Percentiles rank a stretch among this genome's conserved stretches.
phyloP scores from a whole-genome alignment of 805 yeast genomes.

The Lachancea kluyveri region DNA sequence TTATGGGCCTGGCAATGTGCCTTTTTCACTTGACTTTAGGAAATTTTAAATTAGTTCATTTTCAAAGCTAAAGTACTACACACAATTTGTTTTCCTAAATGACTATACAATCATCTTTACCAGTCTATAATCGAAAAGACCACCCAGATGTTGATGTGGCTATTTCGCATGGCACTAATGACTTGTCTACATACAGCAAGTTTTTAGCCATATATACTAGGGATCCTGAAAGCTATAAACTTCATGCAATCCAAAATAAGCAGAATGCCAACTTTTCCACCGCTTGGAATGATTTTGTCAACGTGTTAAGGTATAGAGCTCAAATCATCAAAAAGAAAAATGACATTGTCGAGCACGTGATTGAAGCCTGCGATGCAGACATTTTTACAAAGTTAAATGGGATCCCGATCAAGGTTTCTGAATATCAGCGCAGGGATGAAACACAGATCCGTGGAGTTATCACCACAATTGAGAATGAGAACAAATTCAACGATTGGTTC shows the following conservation, averaged over 20 bases:
- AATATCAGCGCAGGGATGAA: constrained; percentile 27
- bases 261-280: constrained; percentile 24
- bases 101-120: too few relatives aligned
- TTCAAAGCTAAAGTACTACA: too few relatives aligned
- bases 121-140: too few relatives aligned
- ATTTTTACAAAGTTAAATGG: constrained; percentile 16
- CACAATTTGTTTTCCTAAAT: too few relatives aligned
- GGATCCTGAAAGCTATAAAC: constrained; percentile 10
- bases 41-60: too few relatives aligned
- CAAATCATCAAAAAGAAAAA: not conserved
- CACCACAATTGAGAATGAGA: constrained; percentile 29
- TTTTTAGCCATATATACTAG: constrained; percentile 35
- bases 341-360: constrained; percentile 16
- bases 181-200: constrained; percentile 35
- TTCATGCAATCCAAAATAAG: constrained; percentile 30
- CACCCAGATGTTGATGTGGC: constrained; percentile 11
- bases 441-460: constrained; percentile 35
- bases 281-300: constrained; percentile 25
- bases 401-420: constrained; percentile 28
- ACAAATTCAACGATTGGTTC: constrained; percentile 34
- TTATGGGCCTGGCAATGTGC: too few relatives aligned
- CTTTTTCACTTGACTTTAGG: too few relatives aligned
- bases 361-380: constrained; percentile 14
- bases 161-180: constrained; percentile 16
- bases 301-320: constrained; percentile 4